phyloP scores from a whole-genome alignment of 108 stramenopile species.

The Pinguiococcus pyrenoidosus region DNA sequence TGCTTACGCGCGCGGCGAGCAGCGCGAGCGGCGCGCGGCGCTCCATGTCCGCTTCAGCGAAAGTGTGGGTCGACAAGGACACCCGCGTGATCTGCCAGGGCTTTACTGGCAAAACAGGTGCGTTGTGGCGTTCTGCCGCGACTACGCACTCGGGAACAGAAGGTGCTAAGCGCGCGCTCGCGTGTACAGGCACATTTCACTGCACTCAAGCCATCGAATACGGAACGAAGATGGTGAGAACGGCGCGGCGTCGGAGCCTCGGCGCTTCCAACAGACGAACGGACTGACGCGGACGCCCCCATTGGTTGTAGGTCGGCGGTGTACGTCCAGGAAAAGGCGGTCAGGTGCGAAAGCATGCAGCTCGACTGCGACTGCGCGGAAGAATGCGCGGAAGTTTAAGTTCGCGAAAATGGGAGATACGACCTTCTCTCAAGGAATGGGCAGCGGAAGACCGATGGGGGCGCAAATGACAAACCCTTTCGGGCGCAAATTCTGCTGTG shows the following conservation, averaged over 20 bases:
- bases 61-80: conserved; percentile 93
- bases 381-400: too few relatives aligned
- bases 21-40: too few relatives aligned
- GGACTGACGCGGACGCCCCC: not conserved
- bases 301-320: too few relatives aligned
- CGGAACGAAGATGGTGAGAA: conserved; percentile 55
- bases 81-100: conserved; percentile 95
- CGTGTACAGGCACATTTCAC: conserved; percentile 42
- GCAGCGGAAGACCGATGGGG: too few relatives aligned
- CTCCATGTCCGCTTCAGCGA: conserved; percentile 35
- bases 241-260: not conserved
- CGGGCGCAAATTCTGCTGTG: too few relatives aligned
- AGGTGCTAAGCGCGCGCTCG: not conserved
- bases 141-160: not conserved
- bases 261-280: not conserved
- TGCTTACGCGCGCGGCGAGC: too few relatives aligned
- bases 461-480: too few relatives aligned
- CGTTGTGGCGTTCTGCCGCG: not conserved
- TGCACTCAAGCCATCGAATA: conserved; percentile 82
- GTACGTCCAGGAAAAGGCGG: too few relatives aligned
- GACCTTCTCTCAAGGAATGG: too few relatives aligned
- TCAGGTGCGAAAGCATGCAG: too few relatives aligned
- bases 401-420: too few relatives aligned
- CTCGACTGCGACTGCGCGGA: too few relatives aligned
- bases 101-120: conserved; percentile 94